phyloP scores from a whole-genome alignment of 192 early-diverging fungal species.

The Backusella sp. region DNA sequence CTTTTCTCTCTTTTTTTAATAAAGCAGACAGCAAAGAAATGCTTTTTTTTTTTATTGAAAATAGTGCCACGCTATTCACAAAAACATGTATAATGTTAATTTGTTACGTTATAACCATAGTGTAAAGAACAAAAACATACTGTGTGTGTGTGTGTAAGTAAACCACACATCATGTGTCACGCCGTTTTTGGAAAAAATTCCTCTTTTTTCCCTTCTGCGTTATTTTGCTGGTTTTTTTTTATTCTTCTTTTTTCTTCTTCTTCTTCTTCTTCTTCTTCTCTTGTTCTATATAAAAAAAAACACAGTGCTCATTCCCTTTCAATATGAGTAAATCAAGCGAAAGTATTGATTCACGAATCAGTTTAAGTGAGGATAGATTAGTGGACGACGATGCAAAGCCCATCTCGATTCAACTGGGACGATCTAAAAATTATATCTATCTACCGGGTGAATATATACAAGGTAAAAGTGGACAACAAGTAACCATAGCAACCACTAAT shows the following conservation, averaged over 20 bases:
- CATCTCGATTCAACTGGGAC: slow-evolving; percentile 10
- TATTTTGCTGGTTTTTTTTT: not conserved
- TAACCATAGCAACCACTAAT: not conserved
- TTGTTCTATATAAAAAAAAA: not conserved
- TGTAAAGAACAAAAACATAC: not conserved
- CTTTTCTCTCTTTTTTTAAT: not conserved
- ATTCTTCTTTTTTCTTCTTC: not conserved
- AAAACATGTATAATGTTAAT: not conserved
- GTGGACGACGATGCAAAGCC: not conserved
- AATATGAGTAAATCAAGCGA: slow-evolving; percentile 1
- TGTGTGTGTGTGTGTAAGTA: not conserved
- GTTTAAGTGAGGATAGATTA: not conserved
- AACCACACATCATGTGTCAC: not conserved
- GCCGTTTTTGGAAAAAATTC: not conserved
- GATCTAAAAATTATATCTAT: not conserved
- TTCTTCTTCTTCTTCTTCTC: not conserved
- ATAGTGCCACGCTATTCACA: too few relatives aligned
- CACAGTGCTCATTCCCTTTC: not conserved
- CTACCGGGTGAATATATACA: slow-evolving; percentile 9
- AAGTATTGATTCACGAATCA: not conserved
- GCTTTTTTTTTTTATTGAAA: not conserved
- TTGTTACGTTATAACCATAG: not conserved
- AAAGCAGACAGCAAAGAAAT: not conserved
- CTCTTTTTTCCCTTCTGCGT: not conserved
- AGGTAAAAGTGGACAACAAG: not conserved